Base-by-base conservation (phyloP, 2,329 filamentous ascomycete species). In the Claviceps humidiphila region DNA sequence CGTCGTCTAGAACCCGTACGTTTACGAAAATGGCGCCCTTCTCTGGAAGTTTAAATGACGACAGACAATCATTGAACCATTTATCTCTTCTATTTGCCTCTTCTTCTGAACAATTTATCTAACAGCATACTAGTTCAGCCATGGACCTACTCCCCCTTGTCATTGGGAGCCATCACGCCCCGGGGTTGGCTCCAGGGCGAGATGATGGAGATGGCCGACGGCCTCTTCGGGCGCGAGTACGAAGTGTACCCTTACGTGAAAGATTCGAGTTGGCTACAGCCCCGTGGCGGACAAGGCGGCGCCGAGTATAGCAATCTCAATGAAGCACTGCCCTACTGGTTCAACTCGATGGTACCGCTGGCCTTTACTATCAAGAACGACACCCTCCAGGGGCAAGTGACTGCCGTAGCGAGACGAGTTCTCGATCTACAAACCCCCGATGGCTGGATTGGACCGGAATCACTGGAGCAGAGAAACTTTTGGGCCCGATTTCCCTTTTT, bases 281-380 rank as follows among this genome's bases (percentile, higher is more conserved):
- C 45, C 44, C 34, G 54, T 55, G 1, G 58, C 11, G 30, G 30
- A 55, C 2, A 53, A 0, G 75, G 75, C 1, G 72, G 74, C 3
- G 58, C 66, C 17, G 77, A 81, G 57, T 81, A 81, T 61, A 77
- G 72, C 52, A 65, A 64, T n/a, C 61, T 81, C 7, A 73, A 79
- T 57, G 78, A 81, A 64, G 75, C 70, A 0, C 67, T 75, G 20
- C 76, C 78, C 0, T 82, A 81, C 61, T 82, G 78, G 76, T 76
- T 80, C 62, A 81, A 81, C 58, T 74, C 73, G 2, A 64, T 81
- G 1, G 77, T 81, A 0, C 77, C 77, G 1, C 63, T 81, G 49
- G 76, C 78, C 0, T 81, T 75, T 57, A 62, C 64, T 0, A 61
- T 77, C 1, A 66, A 75, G 40, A 71, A 80, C 59, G 52, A 54